These are phyloP conservation scores for Kwoniella bestiolae DNA, from an alignment of 768 basidiomycete species.

Conservation along the genomic window DNA sequence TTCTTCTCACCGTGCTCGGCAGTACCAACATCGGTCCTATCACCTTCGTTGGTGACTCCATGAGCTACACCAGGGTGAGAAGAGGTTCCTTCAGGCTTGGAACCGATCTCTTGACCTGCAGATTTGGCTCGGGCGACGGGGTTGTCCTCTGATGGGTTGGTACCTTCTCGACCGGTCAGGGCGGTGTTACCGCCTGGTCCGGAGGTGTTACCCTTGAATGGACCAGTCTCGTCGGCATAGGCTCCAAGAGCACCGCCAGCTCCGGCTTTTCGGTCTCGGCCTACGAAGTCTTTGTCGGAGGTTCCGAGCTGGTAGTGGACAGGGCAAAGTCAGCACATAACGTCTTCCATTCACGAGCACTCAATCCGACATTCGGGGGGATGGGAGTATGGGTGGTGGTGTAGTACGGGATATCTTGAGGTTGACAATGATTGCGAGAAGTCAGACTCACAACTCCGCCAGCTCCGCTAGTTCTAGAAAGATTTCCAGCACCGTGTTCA, in stretches of 20 bases:
- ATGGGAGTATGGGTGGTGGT: too few species aligned
- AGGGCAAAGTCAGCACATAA: too few species aligned
- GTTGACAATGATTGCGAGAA: too few species aligned
- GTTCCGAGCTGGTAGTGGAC: conserved; percentile 33
- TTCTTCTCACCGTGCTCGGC: conserved; percentile 16
- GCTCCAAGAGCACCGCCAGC: conserved; percentile 34
- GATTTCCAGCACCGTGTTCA: conserved; percentile 2
- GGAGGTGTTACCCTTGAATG: conserved; percentile 39
- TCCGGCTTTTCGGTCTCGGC: conserved; percentile 34
- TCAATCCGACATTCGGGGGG: too few species aligned
- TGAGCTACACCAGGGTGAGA: conserved; percentile 16
- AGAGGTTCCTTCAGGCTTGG: conserved; percentile 13
- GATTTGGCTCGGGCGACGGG: conserved; percentile 43
- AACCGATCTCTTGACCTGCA: conserved; percentile 10
- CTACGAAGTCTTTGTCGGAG: conserved; percentile 45
- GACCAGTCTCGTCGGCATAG: conserved; percentile 38
- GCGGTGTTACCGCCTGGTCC: conserved; percentile 42
- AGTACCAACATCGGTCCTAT: not conserved
- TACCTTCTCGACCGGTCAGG: conserved; percentile 50
- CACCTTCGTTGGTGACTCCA: not conserved
- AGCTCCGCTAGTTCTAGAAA: conserved; percentile 10
- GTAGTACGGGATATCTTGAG: too few species aligned
- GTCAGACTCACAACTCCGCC: conserved; percentile 6
- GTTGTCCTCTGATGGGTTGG: conserved; percentile 26
- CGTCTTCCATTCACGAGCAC: too few species aligned